phyloP scores from a whole-genome alignment of 805 yeast species.

The Blastobotrys terrestris region DNA sequence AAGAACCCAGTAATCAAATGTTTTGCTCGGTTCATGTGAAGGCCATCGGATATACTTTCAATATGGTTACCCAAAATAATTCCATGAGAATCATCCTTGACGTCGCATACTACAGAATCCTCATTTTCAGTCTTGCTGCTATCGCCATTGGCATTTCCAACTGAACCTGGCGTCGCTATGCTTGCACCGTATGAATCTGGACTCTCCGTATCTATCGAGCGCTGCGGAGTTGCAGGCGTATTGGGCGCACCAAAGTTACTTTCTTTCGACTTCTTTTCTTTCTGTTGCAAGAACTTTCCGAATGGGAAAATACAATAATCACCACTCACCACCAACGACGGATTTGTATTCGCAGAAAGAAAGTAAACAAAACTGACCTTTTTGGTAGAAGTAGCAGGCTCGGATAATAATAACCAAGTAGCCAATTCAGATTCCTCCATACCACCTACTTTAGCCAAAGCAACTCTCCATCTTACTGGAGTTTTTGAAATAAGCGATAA shows the following conservation, averaged over 20 bases:
- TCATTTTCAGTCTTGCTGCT: constrained; percentile 13
- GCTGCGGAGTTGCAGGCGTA: constrained; percentile 22
- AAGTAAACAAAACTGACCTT: constrained; percentile 12
- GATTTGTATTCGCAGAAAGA: constrained; percentile 10
- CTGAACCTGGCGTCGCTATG: constrained; percentile 16
- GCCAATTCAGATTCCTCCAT: constrained; percentile 30
- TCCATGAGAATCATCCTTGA: constrained; percentile 28
- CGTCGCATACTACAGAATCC: constrained; percentile 25
- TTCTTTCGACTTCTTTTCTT: not conserved
- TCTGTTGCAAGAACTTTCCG: constrained; percentile 4
- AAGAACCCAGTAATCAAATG: constrained; percentile 19
- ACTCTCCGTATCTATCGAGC: constrained; percentile 22
- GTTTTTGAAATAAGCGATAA: constrained; percentile 18
- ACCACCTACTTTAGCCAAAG: constrained; percentile 31
- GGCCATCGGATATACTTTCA: not conserved
- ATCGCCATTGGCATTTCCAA: constrained; percentile 1
- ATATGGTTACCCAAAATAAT: constrained; percentile 20
- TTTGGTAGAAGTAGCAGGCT: constrained; percentile 7
- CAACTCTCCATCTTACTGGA: constrained; percentile 30
- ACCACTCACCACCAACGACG: constrained; percentile 16
- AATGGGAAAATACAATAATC: constrained; percentile 14
- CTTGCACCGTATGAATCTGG: constrained; percentile 25
- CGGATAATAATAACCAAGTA: constrained; percentile 25
- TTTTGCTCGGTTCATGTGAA: constrained; percentile 2
- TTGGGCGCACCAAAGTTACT: not conserved